Evolutionary conservation across 2,329 filamentous ascomycete species (phyloP).

Genomic region (Talaromyces sp.): DNA sequence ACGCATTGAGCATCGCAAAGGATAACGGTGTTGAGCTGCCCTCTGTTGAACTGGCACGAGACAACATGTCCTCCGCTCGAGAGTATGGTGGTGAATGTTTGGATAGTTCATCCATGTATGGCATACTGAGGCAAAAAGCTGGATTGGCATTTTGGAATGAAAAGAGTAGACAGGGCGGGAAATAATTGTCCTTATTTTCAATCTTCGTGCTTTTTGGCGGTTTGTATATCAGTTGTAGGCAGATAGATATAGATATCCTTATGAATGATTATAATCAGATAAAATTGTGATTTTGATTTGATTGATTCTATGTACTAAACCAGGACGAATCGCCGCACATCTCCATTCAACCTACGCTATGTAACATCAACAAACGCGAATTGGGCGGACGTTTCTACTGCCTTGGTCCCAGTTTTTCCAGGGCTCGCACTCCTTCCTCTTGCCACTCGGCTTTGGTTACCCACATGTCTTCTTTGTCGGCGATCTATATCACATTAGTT

Average conservation of each 20-base stretch:
- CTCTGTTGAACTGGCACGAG: conserved; percentile 32
- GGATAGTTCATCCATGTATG: conserved; percentile 41
- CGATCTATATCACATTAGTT: conserved; percentile 58
- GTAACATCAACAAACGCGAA: conserved; percentile 4
- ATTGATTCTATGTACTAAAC: conserved; percentile 15
- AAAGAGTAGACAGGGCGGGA: conserved; percentile 29
- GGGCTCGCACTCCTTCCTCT: conserved; percentile 76
- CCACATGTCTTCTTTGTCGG: conserved; percentile 99
- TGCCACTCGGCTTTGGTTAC: conserved; percentile 96
- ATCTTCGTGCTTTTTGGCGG: not conserved
- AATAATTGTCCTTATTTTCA: not conserved
- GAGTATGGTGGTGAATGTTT: conserved; percentile 37
- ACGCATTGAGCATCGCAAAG: conserved; percentile 33
- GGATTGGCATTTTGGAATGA: conserved; percentile 40
- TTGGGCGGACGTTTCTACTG: conserved; percentile 39
- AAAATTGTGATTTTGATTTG: conserved; percentile 11
- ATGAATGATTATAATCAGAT: not conserved
- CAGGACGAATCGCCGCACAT: not conserved
- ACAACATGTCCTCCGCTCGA: conserved; percentile 36
- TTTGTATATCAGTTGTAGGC: not conserved
- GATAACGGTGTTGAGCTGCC: conserved; percentile 32
- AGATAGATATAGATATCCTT: not conserved
- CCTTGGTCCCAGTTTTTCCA: conserved; percentile 92
- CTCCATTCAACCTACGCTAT: conserved; percentile 17
- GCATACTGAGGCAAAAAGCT: conserved; percentile 34